A percentile compares a stretch with the other conserved stretches of the same genome.
Evolutionary conservation across 2,329 filamentous ascomycete species (phyloP).

Genomic region (Fonsecaea nubica): DNA sequence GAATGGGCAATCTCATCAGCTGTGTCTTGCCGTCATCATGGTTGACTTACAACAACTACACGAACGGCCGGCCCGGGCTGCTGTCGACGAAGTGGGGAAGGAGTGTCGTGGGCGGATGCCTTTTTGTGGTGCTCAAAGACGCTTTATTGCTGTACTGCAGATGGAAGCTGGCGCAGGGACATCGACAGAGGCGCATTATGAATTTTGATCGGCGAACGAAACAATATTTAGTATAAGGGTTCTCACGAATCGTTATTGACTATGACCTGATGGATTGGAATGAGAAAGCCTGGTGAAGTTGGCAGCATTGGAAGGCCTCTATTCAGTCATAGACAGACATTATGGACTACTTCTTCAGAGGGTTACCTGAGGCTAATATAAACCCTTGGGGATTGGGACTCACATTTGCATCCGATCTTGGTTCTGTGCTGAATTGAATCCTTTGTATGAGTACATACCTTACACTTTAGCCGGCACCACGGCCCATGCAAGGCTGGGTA

Average conservation of each 20-base stretch:
- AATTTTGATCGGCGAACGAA: constrained; percentile 55
- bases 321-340: constrained; percentile 25
- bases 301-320: constrained; percentile 7
- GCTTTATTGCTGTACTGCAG: constrained; percentile 65
- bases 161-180: constrained; percentile 56
- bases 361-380: neutral
- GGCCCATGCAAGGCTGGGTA: constrained; percentile 9
- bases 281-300: neutral
- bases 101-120: constrained; percentile 83
- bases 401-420: neutral
- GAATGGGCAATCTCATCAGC: constrained; percentile 77
- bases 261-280: neutral
- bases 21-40: constrained; percentile 71
- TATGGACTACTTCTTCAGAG: neutral
- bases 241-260: neutral
- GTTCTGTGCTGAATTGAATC: neutral
- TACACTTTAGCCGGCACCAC: neutral
- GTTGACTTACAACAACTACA: constrained; percentile 57
- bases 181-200: constrained; percentile 54
- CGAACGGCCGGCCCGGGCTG: constrained; percentile 65
- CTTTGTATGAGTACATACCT: too few relatives aligned
- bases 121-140: constrained; percentile 85
- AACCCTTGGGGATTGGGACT: neutral
- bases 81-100: constrained; percentile 87
- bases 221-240: constrained; percentile 38